phyloP scores from a whole-genome alignment of 1,139 yeast genomes.

The Candida smagusa region DNA sequence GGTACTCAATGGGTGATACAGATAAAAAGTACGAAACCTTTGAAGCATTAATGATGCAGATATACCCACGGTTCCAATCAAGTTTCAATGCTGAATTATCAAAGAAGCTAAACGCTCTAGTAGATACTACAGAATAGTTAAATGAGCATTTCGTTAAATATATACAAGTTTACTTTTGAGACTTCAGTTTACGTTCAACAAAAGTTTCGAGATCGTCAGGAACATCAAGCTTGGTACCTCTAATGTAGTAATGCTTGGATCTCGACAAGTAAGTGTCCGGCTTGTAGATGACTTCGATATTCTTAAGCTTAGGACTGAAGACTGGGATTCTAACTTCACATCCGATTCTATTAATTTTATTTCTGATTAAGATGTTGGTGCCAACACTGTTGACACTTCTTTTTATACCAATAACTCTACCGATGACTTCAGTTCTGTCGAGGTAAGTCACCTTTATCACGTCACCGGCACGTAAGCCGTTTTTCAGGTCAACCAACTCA shows the following conservation, averaged over 20 bases:
- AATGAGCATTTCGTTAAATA: conserved; percentile 1
- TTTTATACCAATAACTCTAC: conserved; percentile 74
- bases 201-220: conserved; percentile 59
- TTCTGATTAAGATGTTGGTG: conserved; percentile 72
- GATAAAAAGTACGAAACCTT: conserved; percentile 16
- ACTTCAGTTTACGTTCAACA: conserved; percentile 26
- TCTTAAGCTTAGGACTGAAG: conserved; percentile 71
- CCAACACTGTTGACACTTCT: conserved; percentile 59
- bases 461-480: conserved; percentile 77
- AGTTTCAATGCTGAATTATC: conserved; percentile 8
- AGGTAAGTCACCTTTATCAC: conserved; percentile 71
- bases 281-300: conserved; percentile 71
- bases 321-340: conserved; percentile 79
- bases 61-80: conserved; percentile 10
- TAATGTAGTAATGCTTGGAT: conserved; percentile 83
- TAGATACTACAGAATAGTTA: conserved; percentile 2
- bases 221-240: conserved; percentile 80
- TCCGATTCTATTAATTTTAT: conserved; percentile 72
- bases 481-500: conserved; percentile 47
- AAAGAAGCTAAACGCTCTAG: background rate
- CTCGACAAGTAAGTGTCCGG: conserved; percentile 68
- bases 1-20: conserved; percentile 19
- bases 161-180: conserved; percentile 5
- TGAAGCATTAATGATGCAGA: conserved; percentile 19
- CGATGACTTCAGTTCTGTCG: conserved; percentile 68